Percentiles rank a stretch among this genome's conserved stretches.
phyloP scores from a whole-genome alignment of 345 rosid species.

The Brassica nigra region DNA sequence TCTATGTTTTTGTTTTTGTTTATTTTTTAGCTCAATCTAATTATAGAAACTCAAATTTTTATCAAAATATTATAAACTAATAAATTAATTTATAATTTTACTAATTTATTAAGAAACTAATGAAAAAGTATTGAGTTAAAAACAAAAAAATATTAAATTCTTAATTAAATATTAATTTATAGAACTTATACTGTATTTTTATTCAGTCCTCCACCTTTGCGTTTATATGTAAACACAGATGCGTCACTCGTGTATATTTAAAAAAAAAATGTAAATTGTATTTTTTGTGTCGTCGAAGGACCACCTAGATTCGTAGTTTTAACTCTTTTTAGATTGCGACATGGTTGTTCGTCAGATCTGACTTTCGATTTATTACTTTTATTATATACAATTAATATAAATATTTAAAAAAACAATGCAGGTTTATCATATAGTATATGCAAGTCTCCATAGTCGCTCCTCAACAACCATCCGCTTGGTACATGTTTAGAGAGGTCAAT shows the following conservation, averaged over 20 bases:
- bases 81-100: too few species aligned
- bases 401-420: neutral
- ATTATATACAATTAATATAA: neutral
- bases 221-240: neutral
- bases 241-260: neutral
- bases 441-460: neutral
- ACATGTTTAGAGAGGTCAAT: too few species aligned
- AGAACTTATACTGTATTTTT: neutral
- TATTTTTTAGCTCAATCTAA: too few species aligned
- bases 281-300: conserved; percentile 2
- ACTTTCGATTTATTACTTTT: conserved; percentile 21
- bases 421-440: neutral
- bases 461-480: too few species aligned
- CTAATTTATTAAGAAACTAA: too few species aligned
- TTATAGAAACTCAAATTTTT: too few species aligned
- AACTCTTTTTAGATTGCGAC: conserved; percentile 29
- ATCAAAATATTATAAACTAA: too few species aligned
- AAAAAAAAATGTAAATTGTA: neutral
- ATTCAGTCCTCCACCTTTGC: neutral
- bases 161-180: too few species aligned
- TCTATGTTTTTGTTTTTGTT: too few species aligned
- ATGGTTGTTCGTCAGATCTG: conserved; percentile 33
- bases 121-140: too few species aligned
- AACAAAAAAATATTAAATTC: too few species aligned
- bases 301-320: conserved; percentile 6